Conservation (phyloP, 1,139 yeast species). For the Nematodospora anomalae region DNA sequence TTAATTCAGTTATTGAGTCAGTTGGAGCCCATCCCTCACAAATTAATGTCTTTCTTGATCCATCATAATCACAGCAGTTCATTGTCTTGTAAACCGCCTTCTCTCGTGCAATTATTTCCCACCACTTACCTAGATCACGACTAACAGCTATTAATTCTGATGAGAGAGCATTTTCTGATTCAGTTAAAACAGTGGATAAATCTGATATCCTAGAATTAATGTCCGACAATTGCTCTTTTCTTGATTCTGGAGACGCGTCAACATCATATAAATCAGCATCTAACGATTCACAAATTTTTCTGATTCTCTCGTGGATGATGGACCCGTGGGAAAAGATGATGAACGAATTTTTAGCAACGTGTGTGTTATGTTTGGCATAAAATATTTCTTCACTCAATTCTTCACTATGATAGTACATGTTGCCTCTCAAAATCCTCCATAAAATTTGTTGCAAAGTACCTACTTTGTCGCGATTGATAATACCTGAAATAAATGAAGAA, state of each 20-base stretch:
- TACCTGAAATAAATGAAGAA: conserved; percentile 71
- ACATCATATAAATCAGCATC: conserved; percentile 46
- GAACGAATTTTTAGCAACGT: conserved; percentile 41
- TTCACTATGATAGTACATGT: conserved; percentile 70
- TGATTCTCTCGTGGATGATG: conserved; percentile 40
- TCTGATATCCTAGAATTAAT: conserved; percentile 58
- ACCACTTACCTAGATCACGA: conserved; percentile 68
- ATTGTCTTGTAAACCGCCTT: conserved; percentile 66
- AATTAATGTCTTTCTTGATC: conserved; percentile 60
- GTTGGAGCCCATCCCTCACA: conserved; percentile 85
- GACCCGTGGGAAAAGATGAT: conserved; percentile 49
- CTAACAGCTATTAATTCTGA: conserved; percentile 76
- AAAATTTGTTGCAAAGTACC: conserved; percentile 77
- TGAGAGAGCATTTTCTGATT: conserved; percentile 57
- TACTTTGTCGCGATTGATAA: conserved; percentile 71
- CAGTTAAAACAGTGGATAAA: conserved; percentile 54
- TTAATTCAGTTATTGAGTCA: conserved; percentile 47
- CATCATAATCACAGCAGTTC: conserved; percentile 68
- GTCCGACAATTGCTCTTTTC: conserved; percentile 53
- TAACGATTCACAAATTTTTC: conserved; percentile 46
- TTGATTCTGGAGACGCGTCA: conserved; percentile 27
- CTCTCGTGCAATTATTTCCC: conserved; percentile 67
- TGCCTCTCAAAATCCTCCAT: conserved; percentile 93
- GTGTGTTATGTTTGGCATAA: conserved; percentile 34
- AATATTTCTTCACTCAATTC: conserved; percentile 56